Percentiles rank a stretch among this genome's conserved stretches.
These are phyloP conservation scores for Corymbia maculata DNA, from an alignment of 345 rosid species.

Conservation along the genomic window DNA sequence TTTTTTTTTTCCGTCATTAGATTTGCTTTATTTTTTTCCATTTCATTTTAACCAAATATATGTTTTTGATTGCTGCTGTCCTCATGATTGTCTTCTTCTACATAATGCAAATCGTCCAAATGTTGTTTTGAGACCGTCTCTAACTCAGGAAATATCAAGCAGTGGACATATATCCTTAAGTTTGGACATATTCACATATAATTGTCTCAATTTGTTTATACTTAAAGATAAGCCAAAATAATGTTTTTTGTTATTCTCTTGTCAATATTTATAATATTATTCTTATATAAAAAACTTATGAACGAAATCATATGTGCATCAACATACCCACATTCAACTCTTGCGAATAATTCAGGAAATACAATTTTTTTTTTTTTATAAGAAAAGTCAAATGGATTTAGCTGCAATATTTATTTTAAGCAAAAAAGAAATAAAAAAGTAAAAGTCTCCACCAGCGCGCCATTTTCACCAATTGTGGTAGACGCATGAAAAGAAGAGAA, in stretches of 20 bases:
- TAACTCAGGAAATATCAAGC: not conserved
- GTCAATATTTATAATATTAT: not conserved
- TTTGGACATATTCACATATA: not conserved
- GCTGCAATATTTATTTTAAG: not conserved
- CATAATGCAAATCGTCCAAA: not conserved
- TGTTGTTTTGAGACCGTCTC: not conserved
- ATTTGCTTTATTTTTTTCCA: no score
- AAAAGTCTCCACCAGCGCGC: not conserved
- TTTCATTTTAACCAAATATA: not conserved
- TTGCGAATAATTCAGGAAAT: not conserved
- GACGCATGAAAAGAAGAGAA: not conserved
- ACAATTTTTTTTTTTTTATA: not conserved
- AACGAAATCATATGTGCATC: not conserved
- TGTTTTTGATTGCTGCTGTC: not conserved
- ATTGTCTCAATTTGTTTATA: not conserved
- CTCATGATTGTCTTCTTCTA: not conserved
- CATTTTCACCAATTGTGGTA: not conserved
- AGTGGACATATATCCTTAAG: not conserved
- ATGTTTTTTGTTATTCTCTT: not conserved
- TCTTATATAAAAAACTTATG: not conserved
- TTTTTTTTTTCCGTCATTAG: no score
- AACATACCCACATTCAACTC: not conserved
- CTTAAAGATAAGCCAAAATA: not conserved
- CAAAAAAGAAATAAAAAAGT: not conserved
- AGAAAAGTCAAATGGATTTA: not conserved